phyloP scores from a whole-genome alignment of 2,329 filamentous ascomycete species.

The Dothistroma pini region DNA sequence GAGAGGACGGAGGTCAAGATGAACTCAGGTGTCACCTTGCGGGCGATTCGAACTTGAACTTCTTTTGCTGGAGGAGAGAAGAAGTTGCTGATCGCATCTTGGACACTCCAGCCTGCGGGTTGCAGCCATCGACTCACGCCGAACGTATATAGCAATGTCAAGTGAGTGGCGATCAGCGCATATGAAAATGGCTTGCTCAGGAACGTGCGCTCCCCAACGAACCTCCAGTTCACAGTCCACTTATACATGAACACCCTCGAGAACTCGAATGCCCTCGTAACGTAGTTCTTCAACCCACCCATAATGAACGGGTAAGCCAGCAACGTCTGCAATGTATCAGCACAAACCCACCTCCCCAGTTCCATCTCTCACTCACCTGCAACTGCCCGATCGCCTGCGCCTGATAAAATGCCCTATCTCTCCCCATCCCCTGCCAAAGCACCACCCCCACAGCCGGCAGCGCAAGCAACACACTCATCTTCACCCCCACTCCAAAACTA shows the following conservation, averaged over 20 bases:
- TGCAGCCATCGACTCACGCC: constrained; percentile 66
- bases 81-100: constrained; percentile 52
- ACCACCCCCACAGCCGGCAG: constrained; percentile 77
- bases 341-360: background rate
- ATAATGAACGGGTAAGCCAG: constrained; percentile 65
- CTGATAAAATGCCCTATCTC: constrained; percentile 62
- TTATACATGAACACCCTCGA: constrained; percentile 89
- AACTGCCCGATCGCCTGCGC: constrained; percentile 69
- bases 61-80: constrained; percentile 42
- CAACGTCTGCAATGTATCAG: constrained; percentile 41
- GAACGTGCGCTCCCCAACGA: constrained; percentile 80
- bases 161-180: constrained; percentile 63
- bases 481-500: constrained; percentile 79
- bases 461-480: constrained; percentile 85
- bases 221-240: constrained; percentile 99
- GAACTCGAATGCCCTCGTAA: constrained; percentile 83
- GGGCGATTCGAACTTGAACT: constrained; percentile 57
- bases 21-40: constrained; percentile 64
- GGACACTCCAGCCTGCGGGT: constrained; percentile 58
- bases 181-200: constrained; percentile 67
- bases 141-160: constrained; percentile 63
- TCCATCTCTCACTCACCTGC: constrained; percentile 57
- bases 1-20: constrained; percentile 73
- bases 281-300: constrained; percentile 65
- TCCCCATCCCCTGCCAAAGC: constrained; percentile 69